Evolutionary conservation across 2,329 filamentous ascomycete species (phyloP), one percentile per base, ranked within the genome.

Genomic region (Microsporum audouinii): DNA sequence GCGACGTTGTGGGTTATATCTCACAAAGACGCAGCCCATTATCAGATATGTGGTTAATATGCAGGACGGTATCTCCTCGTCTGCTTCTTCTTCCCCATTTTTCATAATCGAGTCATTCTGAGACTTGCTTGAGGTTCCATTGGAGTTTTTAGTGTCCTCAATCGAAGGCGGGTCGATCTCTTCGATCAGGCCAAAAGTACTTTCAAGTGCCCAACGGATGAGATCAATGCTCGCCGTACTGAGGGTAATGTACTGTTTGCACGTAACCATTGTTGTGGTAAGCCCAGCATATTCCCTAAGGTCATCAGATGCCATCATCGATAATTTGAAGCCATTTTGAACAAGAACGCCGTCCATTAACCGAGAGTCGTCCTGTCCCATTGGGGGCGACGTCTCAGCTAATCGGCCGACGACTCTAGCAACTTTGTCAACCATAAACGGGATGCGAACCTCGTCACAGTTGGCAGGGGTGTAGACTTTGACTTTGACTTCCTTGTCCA

Each of bases 241-340:
- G 7, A 99, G 82, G 0, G 85, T 92, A 63, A 99, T 82, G 63
- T 90, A 88, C 73, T 99, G 92, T 68, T 90, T 91, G 79, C 94
- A 99, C 14, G 87, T 84, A 62, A 99, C 92, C 0, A 89, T 95
- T 0, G 94, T 97, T 0, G 94, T 97, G 2, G 91, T 96, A 34
- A 99, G 78, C n/a, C 94, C 94, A 0, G 94, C 94, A 71, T 96
- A 99, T 74, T 99, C 94, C 63, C 91, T 86, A 38, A 99, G 80
- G 71, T 99, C 94, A 68, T 97, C 94, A 0, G 94, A 91, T 0
- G 91, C 91, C 92, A 99, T 97, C 38, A 99, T 80, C 0, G 89
- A 95, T 71, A 99, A 84, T 73, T 97, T 96, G 75, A 99, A 97
- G 72, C 96, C 94, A 72, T 95, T 97, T 68, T 97, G 92, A 5